Percentiles rank a stretch among this genome's conserved stretches.
These are phyloP conservation scores for Penicillium sp. DNA, from an alignment of 2,329 filamentous ascomycete species.

Conservation along the genomic window DNA sequence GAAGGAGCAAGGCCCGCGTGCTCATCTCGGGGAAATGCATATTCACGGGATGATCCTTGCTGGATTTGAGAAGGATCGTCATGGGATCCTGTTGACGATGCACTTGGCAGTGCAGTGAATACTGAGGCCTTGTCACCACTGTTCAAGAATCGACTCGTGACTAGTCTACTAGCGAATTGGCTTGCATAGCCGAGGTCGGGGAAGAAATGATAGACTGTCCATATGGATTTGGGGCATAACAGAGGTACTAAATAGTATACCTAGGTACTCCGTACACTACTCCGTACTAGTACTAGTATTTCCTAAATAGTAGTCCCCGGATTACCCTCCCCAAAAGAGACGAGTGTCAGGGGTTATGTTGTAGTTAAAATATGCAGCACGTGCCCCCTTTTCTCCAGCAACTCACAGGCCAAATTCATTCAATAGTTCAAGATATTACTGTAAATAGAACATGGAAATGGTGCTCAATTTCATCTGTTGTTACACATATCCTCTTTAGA, in stretches of 20 bases:
- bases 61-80: slow-evolving; percentile 2
- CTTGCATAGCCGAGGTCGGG: slow-evolving; percentile 16
- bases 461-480: not conserved
- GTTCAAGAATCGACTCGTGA: not conserved
- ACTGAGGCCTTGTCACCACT: not conserved
- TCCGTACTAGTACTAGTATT: no score
- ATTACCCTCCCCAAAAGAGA: slow-evolving; percentile 17
- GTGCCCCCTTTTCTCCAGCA: not conserved
- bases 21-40: not conserved
- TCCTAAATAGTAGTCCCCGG: not conserved
- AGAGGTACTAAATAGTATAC: not conserved
- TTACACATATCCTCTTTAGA: slow-evolving; percentile 5
- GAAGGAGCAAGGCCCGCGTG: slow-evolving; percentile 5
- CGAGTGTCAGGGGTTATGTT: slow-evolving; percentile 13
- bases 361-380: not conserved
- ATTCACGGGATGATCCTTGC: not conserved
- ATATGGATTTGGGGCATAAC: not conserved
- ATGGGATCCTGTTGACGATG: not conserved
- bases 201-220: not conserved
- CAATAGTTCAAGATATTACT: not conserved
- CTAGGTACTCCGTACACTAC: no score
- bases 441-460: not conserved
- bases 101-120: not conserved
- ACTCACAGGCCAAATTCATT: not conserved
- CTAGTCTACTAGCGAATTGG: slow-evolving; percentile 4